phyloP scores from a whole-genome alignment of 495 filamentous ascomycete genomes.

The Lasiosphaeris hirsuta region DNA sequence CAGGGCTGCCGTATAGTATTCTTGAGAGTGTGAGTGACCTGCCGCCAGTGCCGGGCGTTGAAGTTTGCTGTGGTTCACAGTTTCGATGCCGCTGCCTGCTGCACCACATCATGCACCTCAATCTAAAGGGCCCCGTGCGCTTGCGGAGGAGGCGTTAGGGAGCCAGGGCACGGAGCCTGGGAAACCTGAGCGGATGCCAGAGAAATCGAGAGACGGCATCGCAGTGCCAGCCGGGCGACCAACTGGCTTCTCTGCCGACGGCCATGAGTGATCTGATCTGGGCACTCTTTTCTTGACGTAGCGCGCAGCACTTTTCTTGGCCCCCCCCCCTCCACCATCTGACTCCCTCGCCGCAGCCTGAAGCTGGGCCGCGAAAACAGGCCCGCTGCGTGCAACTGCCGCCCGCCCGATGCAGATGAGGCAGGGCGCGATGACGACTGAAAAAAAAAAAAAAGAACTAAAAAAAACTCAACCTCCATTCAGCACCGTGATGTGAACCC shows the following conservation, averaged over 20 bases:
- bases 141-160: not conserved
- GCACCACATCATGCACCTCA: not conserved
- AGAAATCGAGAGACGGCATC: no score
- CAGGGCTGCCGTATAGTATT: no score
- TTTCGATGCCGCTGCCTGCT: not conserved
- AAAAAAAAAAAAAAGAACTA: not conserved
- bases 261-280: no score
- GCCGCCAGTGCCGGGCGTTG: no score
- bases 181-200: not conserved
- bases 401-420: not conserved
- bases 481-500: not conserved
- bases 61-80: not conserved
- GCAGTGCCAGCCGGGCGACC: slow-evolving; percentile 1
- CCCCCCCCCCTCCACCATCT: no score
- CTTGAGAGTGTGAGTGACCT: no score
- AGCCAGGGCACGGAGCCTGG: not conserved
- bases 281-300: no score
- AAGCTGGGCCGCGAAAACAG: not conserved
- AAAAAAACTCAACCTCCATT: not conserved
- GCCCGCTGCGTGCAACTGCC: not conserved
- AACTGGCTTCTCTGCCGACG: slow-evolving; percentile 7
- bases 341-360: no score
- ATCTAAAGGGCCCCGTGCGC: not conserved
- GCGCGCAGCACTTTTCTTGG: no score
- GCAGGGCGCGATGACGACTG: no score